Evolutionary conservation across 2,329 filamentous ascomycete species (phyloP).

Genomic region (Penicillium aurantiogriseum): DNA sequence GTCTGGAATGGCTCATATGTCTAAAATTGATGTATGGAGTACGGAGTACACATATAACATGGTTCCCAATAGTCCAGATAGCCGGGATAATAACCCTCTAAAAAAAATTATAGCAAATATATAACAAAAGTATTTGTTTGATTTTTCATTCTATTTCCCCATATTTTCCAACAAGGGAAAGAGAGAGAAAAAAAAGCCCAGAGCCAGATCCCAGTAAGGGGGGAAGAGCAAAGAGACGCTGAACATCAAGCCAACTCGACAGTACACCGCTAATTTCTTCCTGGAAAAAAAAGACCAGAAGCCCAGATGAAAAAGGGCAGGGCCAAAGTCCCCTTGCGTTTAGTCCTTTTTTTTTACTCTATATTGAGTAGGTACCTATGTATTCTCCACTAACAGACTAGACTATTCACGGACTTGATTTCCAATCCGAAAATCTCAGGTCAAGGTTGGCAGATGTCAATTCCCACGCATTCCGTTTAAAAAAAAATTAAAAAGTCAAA

Average conservation of each 20-base stretch:
- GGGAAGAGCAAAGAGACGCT: not conserved
- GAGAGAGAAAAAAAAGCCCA: not conserved
- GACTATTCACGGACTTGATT: not conserved
- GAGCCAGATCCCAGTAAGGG: constrained; percentile 11
- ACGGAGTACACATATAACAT: not conserved
- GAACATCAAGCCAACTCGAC: not conserved
- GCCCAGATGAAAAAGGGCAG: not conserved
- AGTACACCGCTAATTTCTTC: constrained; percentile 9
- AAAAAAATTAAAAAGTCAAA: not conserved
- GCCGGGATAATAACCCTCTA: not conserved
- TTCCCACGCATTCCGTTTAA: not conserved
- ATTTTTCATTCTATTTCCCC: not conserved
- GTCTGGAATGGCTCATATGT: not conserved
- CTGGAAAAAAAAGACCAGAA: not conserved
- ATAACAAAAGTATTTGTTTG: not conserved
- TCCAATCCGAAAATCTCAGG: not conserved
- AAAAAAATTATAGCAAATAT: not conserved
- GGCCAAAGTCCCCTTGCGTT: constrained; percentile 4
- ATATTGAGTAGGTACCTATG: not conserved
- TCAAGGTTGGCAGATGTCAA: constrained; percentile 8
- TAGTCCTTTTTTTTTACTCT: not conserved
- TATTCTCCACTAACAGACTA: not conserved
- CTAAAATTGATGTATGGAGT: not conserved
- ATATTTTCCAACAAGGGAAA: not conserved
- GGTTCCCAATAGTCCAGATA: not conserved